These are phyloP conservation scores for Yamadazyma paraphyllophila DNA, from an alignment of 805 yeast species.

Conservation along the genomic window DNA sequence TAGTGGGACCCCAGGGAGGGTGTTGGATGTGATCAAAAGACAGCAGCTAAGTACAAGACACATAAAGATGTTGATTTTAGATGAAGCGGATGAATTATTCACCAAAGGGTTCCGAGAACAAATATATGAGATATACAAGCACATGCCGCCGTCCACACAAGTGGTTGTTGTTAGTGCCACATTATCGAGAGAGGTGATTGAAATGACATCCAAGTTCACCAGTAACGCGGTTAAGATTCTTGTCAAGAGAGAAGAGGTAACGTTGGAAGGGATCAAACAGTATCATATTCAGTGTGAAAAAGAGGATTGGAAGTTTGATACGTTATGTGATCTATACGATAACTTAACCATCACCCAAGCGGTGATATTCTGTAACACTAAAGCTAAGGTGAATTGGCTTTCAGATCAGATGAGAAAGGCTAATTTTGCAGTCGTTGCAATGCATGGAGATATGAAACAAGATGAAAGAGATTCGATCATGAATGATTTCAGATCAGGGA, in stretches of 20 bases:
- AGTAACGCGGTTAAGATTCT: constrained; percentile 90
- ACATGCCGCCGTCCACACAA: constrained; percentile 81
- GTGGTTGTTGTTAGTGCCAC: constrained; percentile 96
- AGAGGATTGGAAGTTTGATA: constrained; percentile 93
- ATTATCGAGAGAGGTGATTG: constrained; percentile 85
- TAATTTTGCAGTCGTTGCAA: constrained; percentile 89
- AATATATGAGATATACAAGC: constrained; percentile 86
- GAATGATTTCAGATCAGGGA: constrained; percentile 94
- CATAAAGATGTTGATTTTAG: constrained; percentile 84
- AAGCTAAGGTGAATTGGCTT: constrained; percentile 90
- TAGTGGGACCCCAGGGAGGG: constrained; percentile 98
- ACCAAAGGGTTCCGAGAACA: constrained; percentile 94
- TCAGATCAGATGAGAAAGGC: constrained; percentile 73
- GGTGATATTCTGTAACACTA: constrained; percentile 96
- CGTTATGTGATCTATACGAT: constrained; percentile 92
- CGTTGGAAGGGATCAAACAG: constrained; percentile 93
- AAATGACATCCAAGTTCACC: constrained; percentile 88
- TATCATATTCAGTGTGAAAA: constrained; percentile 86
- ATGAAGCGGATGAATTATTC: constrained; percentile 95
- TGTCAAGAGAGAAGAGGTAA: constrained; percentile 91
- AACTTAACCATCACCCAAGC: constrained; percentile 95
- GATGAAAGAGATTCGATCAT: constrained; percentile 91
- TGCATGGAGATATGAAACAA: constrained; percentile 97
- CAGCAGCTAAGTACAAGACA: constrained; percentile 70
- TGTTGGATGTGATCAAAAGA: constrained; percentile 85